phyloP scores from a whole-genome alignment of 2,329 filamentous ascomycete species.

The Penicillium sp. region DNA sequence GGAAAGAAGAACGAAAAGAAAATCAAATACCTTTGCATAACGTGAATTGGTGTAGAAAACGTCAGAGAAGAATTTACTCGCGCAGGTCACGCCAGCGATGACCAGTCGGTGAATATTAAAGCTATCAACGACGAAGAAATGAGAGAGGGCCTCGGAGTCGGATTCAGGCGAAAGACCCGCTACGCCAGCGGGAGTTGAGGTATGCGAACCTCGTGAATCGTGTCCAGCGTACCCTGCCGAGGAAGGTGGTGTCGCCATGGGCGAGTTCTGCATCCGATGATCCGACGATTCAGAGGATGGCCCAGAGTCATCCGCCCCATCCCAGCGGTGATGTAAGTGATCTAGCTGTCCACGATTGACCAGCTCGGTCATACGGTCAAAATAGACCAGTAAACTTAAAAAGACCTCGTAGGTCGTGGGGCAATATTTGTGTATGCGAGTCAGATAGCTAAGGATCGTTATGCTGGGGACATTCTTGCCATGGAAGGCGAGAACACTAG shows the following conservation, averaged over 20 bases:
- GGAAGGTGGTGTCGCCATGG: conserved; percentile 40
- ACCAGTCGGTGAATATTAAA: conserved; percentile 98
- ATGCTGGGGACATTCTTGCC: conserved; percentile 98
- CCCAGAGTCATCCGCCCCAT: conserved; percentile 18
- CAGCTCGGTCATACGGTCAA: conserved; percentile 96
- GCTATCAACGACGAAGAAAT: conserved; percentile 94
- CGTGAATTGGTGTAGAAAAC: conserved; percentile 99
- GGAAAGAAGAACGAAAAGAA: background rate
- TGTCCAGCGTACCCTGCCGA: conserved; percentile 37
- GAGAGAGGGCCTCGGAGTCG: conserved; percentile 58
- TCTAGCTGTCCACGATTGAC: conserved; percentile 81
- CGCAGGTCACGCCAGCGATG: conserved; percentile 95
- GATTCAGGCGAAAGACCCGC: conserved; percentile 38
- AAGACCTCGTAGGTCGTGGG: conserved; percentile 99
- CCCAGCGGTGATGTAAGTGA: conserved; percentile 47
- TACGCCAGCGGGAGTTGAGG: conserved; percentile 36
- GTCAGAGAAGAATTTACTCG: conserved; percentile 98
- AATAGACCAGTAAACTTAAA: conserved; percentile 90
- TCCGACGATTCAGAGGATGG: conserved; percentile 22
- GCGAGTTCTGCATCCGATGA: conserved; percentile 24
- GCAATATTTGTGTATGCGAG: conserved; percentile 97
- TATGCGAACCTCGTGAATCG: conserved; percentile 32
- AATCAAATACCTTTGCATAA: conserved; percentile 84
- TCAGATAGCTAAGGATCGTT: conserved; percentile 92
- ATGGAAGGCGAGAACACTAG: conserved; percentile 87